Evolutionary conservation across 2,329 filamentous ascomycete genomes (phyloP).

Genomic region (Fusarium nurragi): DNA sequence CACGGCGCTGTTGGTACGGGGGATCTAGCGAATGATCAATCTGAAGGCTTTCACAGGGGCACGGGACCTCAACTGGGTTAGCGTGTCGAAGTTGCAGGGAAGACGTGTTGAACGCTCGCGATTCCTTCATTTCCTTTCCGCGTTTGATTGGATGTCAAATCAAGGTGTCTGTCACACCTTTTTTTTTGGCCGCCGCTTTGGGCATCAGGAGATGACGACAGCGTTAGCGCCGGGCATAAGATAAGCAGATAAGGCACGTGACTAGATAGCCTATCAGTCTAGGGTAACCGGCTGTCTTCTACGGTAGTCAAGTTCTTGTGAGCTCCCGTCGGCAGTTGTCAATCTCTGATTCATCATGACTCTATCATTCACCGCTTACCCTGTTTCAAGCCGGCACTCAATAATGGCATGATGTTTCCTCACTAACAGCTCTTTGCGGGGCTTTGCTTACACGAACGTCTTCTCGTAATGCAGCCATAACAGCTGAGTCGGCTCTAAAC

Average conservation of each 20-base stretch:
- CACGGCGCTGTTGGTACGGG: constrained; percentile 22
- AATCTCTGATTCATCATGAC: background rate
- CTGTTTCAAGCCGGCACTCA: constrained; percentile 7
- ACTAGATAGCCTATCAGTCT: background rate
- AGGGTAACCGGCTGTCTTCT: constrained; percentile 14
- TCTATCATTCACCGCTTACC: constrained; percentile 11
- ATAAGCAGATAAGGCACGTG: constrained; percentile 8
- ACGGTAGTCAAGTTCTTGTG: background rate
- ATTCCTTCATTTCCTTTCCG: constrained; percentile 24
- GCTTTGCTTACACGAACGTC: constrained; percentile 11
- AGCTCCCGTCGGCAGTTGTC: background rate
- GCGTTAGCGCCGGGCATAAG: background rate
- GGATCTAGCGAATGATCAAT: constrained; percentile 15
- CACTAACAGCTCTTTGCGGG: background rate
- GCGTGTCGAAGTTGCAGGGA: constrained; percentile 25
- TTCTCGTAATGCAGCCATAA: constrained; percentile 3
- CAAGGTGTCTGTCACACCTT: constrained; percentile 24
- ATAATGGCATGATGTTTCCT: constrained; percentile 5
- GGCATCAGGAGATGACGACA: constrained; percentile 27
- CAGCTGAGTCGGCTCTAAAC: background rate
- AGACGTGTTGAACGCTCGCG: constrained; percentile 32
- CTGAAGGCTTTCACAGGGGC: constrained; percentile 18
- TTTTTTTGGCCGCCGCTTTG: constrained; percentile 10
- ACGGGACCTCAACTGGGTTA: constrained; percentile 13
- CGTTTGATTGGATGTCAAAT: constrained; percentile 25